Evolutionary conservation across 441 rosid species (phyloP).

Genomic region (Gossypium davidsonii): DNA sequence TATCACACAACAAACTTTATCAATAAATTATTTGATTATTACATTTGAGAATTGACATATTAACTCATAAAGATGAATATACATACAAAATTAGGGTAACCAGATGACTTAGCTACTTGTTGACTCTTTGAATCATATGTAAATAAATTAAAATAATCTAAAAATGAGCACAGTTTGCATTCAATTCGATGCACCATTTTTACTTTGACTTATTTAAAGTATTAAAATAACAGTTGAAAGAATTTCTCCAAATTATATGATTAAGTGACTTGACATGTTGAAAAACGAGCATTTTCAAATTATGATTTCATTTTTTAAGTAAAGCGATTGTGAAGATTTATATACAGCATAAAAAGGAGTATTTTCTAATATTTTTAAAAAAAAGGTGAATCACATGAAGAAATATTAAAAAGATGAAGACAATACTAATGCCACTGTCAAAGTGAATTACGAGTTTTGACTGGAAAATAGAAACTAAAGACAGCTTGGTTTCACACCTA

Average conservation of each 20-base stretch:
- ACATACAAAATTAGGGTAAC: not conserved
- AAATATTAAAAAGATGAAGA: not conserved
- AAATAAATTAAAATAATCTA: not conserved
- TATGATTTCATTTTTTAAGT: too few relatives aligned
- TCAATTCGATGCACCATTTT: not conserved
- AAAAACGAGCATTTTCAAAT: too few relatives aligned
- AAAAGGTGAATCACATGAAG: not conserved
- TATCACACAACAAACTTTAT: too few relatives aligned
- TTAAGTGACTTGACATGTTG: too few relatives aligned
- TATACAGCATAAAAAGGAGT: too few relatives aligned
- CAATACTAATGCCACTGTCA: too few relatives aligned
- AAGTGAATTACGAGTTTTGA: too few relatives aligned
- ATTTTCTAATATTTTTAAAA: too few relatives aligned
- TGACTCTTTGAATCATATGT: not conserved
- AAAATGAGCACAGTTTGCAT: not conserved
- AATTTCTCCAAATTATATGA: not conserved
- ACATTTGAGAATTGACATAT: too few relatives aligned
- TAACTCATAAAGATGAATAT: not conserved
- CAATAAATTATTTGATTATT: too few relatives aligned
- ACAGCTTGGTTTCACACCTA: not conserved
- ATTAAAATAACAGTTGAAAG: not conserved
- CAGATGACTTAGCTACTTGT: not conserved
- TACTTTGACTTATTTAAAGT: not conserved
- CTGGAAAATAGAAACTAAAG: not conserved
- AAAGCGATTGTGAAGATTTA: not conserved